Base-by-base conservation (phyloP, 352 stramenopile species). In the Plasmopara viticola region DNA sequence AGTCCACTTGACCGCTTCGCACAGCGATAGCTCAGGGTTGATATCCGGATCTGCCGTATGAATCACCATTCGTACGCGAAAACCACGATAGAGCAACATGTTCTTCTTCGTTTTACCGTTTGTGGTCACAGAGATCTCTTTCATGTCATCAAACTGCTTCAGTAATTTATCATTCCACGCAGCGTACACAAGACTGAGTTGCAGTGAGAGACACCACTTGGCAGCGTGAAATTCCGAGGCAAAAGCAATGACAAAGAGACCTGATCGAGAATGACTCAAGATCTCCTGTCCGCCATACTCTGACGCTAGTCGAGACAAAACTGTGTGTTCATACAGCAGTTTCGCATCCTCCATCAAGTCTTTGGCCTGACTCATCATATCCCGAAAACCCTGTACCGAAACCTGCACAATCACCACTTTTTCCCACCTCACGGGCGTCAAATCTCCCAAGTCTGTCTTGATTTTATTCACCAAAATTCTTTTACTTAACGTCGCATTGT, bases 301-400 rank as follows among this genome's bases (percentile, higher is more conserved):
- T 7, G 78, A 88, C 47, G 78, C 70, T 12, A 94, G 58, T n/a
- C 84, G 68, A 44, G 81, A 92, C 6, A 90, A 65, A 46, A 94
- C 83, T 31, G 83, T 94, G 63, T 94, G 84, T 47, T 92, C 84
- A 46, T 94, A 94, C 39, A 94, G 58, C 33, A 89, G 48, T 51
- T 90, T 91, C 12, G 84, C 84, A 39, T 94, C 84, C 50, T 94
- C 84, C 81, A 94, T 91, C 8, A 92, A 56, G 12, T 94, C 81
- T 56, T 90, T 88, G 1, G 78, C 76, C 30, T 90, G 59, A 10
- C 47, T 66, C 59, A 81, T 74, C 74, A 90, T 86, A 14, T 88
- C 78, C 3, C 83, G 75, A 53, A 92, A 94, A 4, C 76, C 81
- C 59, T 88, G 77, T 17, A 92, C 81, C 4, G 81, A 91, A 5